A percentile compares a stretch with the other conserved stretches of the same genome.
phyloP scores from a whole-genome alignment of 176 grass and related monocot species.

The Hordeum marinum region DNA sequence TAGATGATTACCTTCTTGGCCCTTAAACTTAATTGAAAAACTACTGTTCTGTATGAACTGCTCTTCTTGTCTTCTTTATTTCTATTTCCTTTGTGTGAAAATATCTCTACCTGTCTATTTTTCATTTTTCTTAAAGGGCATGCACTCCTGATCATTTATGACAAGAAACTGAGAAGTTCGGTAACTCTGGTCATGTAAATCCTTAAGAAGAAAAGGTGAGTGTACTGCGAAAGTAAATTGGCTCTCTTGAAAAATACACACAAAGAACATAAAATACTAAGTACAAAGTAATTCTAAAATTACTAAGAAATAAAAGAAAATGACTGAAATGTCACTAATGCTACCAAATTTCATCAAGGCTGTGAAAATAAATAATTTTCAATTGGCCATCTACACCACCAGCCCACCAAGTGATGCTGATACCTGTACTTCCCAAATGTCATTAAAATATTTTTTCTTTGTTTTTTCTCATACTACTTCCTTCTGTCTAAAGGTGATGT shows the following conservation, averaged over 20 bases:
- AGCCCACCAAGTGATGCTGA: background rate
- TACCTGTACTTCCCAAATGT: background rate
- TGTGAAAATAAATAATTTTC: background rate
- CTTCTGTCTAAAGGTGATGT: background rate
- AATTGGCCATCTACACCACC: background rate
- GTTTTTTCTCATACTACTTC: background rate
- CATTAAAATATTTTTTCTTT: background rate
- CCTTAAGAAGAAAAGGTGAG: background rate
- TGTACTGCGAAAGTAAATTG: background rate
- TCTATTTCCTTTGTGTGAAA: background rate
- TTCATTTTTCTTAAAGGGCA: background rate
- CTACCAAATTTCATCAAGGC: background rate
- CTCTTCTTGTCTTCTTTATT: background rate
- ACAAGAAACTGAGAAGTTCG: background rate
- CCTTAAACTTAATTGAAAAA: background rate
- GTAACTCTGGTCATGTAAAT: background rate
- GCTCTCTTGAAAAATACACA: background rate
- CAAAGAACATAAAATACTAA: background rate
- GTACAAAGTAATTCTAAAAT: background rate
- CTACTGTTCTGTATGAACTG: background rate
- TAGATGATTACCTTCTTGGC: conserved; percentile 5
- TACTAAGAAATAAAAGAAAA: background rate
- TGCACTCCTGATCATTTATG: background rate
- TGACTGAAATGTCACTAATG: background rate
- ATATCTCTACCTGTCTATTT: background rate